Evolutionary conservation across 1,284 basidiomycete species (phyloP), one percentile per base, ranked within the genome.

Genomic region (Cutaneotrichosporon daszewskae): DNA sequence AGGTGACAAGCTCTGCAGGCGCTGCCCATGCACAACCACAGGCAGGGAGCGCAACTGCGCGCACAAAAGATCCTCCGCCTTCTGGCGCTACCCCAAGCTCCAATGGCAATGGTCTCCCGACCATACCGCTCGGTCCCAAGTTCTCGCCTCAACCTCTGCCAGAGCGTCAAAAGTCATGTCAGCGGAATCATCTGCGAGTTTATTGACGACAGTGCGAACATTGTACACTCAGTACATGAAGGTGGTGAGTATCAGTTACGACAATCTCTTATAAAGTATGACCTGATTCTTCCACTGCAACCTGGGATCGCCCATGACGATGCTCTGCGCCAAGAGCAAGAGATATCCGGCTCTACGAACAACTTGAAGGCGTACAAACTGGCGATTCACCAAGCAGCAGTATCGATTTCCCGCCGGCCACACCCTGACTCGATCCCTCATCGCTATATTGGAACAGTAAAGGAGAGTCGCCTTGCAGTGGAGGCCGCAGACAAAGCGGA

Each of bases 381-480:
- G 8, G 60, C 66, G 3, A 64, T 72, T 23, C 68, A 69, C 24
- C 66, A 66, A 24, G 66, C 68, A 0, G 60, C 68, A 2, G 64
- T 71, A 7, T 49, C 57, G n/a, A 57, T 72, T 13, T 62, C 60
- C 63, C 79, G 79, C 55, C 81, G 91, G 1, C 64, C 77, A 0
- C 62, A 74, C 4, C 87, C 89, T 1, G 77, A 78, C 37, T 74
- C 75, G 1, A 57, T 77, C 17, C 73, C 76, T 1, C 84, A 89
- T 59, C 75, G 79, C 1, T 90, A 87, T 4, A 79, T 91, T 20
- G 90, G 91, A 4, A 91, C 88, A 0, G 80, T 88, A 43, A 77
- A 71, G 10, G 80, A 87, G 13, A 71, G 85, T 24, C 71, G 74
- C 10, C 73, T 74, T 12, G 81, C 82, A 14, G 70, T 69, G 24